Percentiles rank a stretch among this genome's conserved stretches.
Conservation (phyloP, 441 rosid genomes). For the Erodium trifolium region DNA sequence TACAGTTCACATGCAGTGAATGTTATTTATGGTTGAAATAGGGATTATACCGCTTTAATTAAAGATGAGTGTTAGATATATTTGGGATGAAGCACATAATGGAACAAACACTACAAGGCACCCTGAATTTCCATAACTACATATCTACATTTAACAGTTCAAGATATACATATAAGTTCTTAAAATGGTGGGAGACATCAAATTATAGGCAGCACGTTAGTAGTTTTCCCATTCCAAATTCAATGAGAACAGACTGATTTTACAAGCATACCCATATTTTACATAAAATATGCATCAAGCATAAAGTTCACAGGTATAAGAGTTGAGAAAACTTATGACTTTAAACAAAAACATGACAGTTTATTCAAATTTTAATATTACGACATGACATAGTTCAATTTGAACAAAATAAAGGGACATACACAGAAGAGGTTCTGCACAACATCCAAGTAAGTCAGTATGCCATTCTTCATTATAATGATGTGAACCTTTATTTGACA, state of each 20-base stretch:
- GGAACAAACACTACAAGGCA: not conserved
- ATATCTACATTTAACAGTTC: not conserved
- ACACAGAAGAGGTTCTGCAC: constrained; percentile 75
- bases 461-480: constrained; percentile 64
- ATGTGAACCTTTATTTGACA: constrained; percentile 46
- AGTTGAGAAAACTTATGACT: not conserved
- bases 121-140: not conserved
- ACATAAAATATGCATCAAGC: no score
- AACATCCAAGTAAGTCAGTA: constrained; percentile 75
- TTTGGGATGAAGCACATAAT: not conserved
- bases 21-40: not conserved
- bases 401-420: constrained; percentile 23
- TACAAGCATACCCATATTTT: not conserved
- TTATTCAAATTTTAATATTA: not conserved
- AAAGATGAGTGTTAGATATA: not conserved
- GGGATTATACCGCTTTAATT: not conserved
- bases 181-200: not conserved
- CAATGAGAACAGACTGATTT: constrained; percentile 2
- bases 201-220: not conserved
- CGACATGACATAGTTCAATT: not conserved
- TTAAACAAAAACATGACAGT: not conserved
- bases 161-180: not conserved
- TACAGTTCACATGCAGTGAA: not conserved
- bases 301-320: not conserved
- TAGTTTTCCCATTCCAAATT: not conserved